These are phyloP conservation scores for Pythium aristosporum DNA, from an alignment of 352 stramenopile species.

Conservation along the genomic window DNA sequence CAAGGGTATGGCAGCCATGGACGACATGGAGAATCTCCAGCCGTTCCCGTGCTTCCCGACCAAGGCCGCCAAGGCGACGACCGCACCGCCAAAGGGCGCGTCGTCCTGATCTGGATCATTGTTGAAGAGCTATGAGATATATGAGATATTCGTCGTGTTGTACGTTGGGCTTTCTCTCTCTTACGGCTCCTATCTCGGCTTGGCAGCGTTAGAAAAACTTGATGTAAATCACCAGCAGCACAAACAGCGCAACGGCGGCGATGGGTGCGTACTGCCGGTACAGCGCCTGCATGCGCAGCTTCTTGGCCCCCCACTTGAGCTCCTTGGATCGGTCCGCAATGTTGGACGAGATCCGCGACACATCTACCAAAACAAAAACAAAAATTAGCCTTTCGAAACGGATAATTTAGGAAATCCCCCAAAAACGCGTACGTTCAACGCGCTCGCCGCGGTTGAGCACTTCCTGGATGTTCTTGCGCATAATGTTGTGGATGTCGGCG, in stretches of 20 bases:
- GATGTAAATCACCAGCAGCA: constrained; percentile 89
- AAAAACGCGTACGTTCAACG: constrained; percentile 73
- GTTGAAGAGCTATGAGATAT: too few relatives aligned
- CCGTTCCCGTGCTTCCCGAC: constrained; percentile 53
- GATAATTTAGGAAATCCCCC: background rate
- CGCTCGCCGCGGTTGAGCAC: constrained; percentile 90
- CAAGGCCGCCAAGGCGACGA: constrained; percentile 24
- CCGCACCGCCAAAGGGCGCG: too few relatives aligned
- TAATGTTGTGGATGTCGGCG: constrained; percentile 98
- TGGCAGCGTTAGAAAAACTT: constrained; percentile 78
- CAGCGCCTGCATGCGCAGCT: constrained; percentile 88
- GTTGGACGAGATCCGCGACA: constrained; percentile 89
- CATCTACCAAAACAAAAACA: constrained; percentile 41
- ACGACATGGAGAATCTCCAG: constrained; percentile 48
- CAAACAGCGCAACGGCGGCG: constrained; percentile 76
- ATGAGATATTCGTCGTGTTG: too few relatives aligned
- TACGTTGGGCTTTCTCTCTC: constrained; percentile 16
- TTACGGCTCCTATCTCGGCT: background rate
- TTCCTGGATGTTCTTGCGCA: constrained; percentile 98
- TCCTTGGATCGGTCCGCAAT: constrained; percentile 93
- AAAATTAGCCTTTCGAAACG: background rate
- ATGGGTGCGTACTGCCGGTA: constrained; percentile 88
- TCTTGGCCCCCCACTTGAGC: constrained; percentile 97
- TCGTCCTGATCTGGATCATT: too few relatives aligned
- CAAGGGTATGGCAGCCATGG: constrained; percentile 43